phyloP scores from a whole-genome alignment of 495 filamentous ascomycete species.

The Xylaria bambusicola region DNA sequence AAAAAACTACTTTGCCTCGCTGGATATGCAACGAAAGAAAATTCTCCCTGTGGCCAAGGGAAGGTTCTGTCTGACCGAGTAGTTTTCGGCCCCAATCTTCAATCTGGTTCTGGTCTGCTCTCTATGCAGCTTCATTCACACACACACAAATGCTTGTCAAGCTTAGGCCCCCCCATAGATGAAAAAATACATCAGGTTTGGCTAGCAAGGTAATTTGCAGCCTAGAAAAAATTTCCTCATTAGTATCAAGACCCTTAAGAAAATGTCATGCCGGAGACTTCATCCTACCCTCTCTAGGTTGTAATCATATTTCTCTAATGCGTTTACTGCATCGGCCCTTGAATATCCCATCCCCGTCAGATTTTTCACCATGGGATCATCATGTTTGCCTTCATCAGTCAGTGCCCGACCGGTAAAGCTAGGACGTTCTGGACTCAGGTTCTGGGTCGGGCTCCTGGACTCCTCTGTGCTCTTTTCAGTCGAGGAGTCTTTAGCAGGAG shows the following conservation, averaged over 20 bases:
- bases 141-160: constrained; percentile 15
- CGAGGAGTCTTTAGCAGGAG: constrained; percentile 52
- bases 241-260: constrained; percentile 29
- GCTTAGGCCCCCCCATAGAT: constrained; percentile 27
- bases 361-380: constrained; percentile 89
- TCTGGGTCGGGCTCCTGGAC: constrained; percentile 34
- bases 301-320: constrained; percentile 93
- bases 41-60: too few species aligned
- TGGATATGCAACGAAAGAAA: neutral
- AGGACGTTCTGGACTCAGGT: constrained; percentile 36
- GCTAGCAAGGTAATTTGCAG: constrained; percentile 50
- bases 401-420: constrained; percentile 63
- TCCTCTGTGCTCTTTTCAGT: constrained; percentile 28
- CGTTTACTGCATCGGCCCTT: constrained; percentile 72
- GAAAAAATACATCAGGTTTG: constrained; percentile 40
- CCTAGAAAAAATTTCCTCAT: constrained; percentile 38
- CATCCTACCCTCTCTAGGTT: constrained; percentile 86
- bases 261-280: constrained; percentile 15
- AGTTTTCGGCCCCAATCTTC: too few species aligned
- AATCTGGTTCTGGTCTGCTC: neutral
- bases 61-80: too few species aligned
- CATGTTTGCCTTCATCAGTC: constrained; percentile 73
- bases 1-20: constrained; percentile 11
- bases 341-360: constrained; percentile 91
- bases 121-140: constrained; percentile 9